Conservation (phyloP, 768 basidiomycete genomes). For the Grammothele lineata region DNA sequence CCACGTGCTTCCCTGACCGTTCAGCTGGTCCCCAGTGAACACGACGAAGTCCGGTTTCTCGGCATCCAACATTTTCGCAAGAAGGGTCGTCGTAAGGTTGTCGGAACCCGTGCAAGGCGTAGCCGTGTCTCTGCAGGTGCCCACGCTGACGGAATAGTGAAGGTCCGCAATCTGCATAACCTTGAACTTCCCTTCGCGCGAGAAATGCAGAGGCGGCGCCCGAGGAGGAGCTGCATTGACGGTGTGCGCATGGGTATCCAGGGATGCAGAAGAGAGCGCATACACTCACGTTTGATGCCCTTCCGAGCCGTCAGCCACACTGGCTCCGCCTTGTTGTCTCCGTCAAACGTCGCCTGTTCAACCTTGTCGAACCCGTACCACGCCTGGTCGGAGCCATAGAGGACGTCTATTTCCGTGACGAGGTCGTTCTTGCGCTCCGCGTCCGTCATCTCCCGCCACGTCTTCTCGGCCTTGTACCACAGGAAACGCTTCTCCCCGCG, state of each 20-base stretch:
- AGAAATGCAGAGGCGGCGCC: slow-evolving; percentile 81
- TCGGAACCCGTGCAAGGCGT: slow-evolving; percentile 62
- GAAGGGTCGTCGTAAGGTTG: slow-evolving; percentile 68
- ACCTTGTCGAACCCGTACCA: slow-evolving; percentile 86
- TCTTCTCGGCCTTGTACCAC: slow-evolving; percentile 77
- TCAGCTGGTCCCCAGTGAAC: slow-evolving; percentile 90
- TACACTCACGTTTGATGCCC: slow-evolving; percentile 65
- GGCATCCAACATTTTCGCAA: slow-evolving; percentile 64
- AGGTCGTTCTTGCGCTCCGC: slow-evolving; percentile 53
- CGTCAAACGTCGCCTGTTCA: slow-evolving; percentile 51
- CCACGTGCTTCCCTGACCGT: slow-evolving; percentile 89
- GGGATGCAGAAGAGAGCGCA: neutral
- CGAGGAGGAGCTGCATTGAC: slow-evolving; percentile 51
- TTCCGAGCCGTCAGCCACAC: slow-evolving; percentile 66
- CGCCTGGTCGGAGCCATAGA: slow-evolving; percentile 78
- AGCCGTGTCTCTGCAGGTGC: slow-evolving; percentile 70
- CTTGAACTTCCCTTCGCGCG: slow-evolving; percentile 78
- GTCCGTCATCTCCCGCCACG: slow-evolving; percentile 53
- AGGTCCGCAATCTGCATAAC: slow-evolving; percentile 91
- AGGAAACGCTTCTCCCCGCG: slow-evolving; percentile 56
- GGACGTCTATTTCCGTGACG: slow-evolving; percentile 89
- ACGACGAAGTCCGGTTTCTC: slow-evolving; percentile 92
- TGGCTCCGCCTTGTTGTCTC: slow-evolving; percentile 35
- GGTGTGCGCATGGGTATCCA: neutral
- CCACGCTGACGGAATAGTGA: slow-evolving; percentile 82